Evolutionary conservation across 2,329 filamentous ascomycete species (phyloP).

Genomic region (Penicillium griseofulvum): DNA sequence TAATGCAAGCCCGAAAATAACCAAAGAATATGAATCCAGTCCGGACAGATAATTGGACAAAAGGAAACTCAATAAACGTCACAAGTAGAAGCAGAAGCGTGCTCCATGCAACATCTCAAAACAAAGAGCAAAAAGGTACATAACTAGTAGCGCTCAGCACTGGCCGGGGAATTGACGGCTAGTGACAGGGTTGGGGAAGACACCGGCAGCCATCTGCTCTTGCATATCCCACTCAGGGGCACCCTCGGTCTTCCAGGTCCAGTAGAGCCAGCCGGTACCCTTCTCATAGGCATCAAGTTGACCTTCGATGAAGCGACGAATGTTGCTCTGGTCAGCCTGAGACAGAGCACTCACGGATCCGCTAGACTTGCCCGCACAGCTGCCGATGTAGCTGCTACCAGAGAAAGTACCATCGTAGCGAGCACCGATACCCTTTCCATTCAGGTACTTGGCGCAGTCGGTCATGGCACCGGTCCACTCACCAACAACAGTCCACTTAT

Average conservation of each 20-base stretch:
- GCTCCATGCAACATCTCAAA: neutral
- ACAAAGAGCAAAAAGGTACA: neutral
- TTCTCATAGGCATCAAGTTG: slow-evolving; percentile 48
- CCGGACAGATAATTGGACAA: neutral
- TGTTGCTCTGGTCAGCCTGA: slow-evolving; percentile 35
- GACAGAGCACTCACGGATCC: slow-evolving; percentile 48
- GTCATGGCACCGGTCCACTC: slow-evolving; percentile 70
- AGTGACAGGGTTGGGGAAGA: slow-evolving; percentile 49
- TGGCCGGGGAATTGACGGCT: slow-evolving; percentile 35
- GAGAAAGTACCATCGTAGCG: slow-evolving; percentile 57
- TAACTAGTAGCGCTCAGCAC: slow-evolving; percentile 19
- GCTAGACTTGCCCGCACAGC: slow-evolving; percentile 52
- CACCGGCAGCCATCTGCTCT: slow-evolving; percentile 40
- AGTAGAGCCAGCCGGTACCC: slow-evolving; percentile 48
- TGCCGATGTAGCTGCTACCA: slow-evolving; percentile 50
- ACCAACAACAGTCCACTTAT: slow-evolving; percentile 67
- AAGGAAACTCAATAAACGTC: neutral
- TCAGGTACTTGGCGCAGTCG: slow-evolving; percentile 53
- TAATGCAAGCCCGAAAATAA: slow-evolving; percentile 1
- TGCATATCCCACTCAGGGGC: slow-evolving; percentile 51
- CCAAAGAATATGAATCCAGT: neutral
- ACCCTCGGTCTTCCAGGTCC: slow-evolving; percentile 52
- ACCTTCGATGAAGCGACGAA: slow-evolving; percentile 46
- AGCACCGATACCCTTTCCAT: slow-evolving; percentile 59
- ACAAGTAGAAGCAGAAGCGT: neutral